Base-by-base conservation (phyloP, 2,329 filamentous ascomycete species). In the Acrodontium crateriforme region DNA sequence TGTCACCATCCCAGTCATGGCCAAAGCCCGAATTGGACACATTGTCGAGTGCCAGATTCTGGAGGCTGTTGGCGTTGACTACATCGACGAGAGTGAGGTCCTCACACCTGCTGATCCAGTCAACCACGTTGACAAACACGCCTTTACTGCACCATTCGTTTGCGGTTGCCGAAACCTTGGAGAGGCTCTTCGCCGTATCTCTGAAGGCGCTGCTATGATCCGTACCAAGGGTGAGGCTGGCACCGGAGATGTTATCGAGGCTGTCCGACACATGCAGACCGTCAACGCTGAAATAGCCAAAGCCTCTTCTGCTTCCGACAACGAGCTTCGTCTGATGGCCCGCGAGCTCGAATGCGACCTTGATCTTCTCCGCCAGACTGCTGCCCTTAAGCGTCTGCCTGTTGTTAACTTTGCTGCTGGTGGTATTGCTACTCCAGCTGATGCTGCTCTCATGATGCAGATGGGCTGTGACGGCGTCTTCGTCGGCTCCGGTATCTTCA, bases 381-480 rank as follows among this genome's bases (percentile, higher is more conserved):
- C 84, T 2, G 74, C 84, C 63, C 67, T 91, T 39, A 84, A 84
- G 23, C 69, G 89, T 27, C 65, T 98, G 30, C 89, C 89, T 2
- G 87, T 95, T 1, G 89, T 98, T 40, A 95, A 95, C 67, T 95
- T 98, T 46, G 89, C 89, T 1, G 89, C 89, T 3, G 89, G 89
- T n/a, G 89, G 89, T 32, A 80, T 98, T n/a, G 89, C 89, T n/a
- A 98, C 89, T 1, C 89, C 89, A 0, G 89, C 89, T 0, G 89
- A 98, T 58, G 89, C 89, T 1, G 89, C 89, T 2, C 65, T 98
- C 62, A 82, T 98, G 87, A 98, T 98, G 89, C 87, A 95, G 67
- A 65, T 98, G 39, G 89, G 89, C 35, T 95, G 89, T 52, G 89
- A 98, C 50, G 89, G 89, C 33, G 89, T 98, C 18, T 98, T 98